These are phyloP conservation scores for Backusella westeae DNA, from an alignment of 192 early-diverging fungal species.

Conservation along the genomic window DNA sequence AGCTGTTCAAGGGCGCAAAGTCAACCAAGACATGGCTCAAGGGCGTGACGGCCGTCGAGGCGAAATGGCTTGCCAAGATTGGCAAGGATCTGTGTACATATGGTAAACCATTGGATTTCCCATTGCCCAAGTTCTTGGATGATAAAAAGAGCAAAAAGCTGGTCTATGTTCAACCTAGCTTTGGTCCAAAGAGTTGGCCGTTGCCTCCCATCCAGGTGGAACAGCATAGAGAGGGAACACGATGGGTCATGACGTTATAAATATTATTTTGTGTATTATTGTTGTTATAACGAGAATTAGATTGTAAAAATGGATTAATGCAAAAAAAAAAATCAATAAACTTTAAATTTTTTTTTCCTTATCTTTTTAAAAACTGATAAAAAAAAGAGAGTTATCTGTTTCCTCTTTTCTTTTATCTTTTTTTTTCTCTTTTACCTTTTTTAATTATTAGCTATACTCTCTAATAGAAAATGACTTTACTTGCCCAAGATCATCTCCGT, in stretches of 20 bases:
- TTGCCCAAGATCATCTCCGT: conserved; percentile 50
- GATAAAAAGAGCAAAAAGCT: conserved; percentile 53
- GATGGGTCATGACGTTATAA: conserved; percentile 45
- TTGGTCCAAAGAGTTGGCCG: conserved; percentile 71
- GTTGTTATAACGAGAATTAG: no score
- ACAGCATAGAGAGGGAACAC: conserved; percentile 57
- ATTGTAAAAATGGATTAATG: no score
- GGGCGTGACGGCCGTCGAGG: conserved; percentile 65
- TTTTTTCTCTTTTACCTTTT: not conserved
- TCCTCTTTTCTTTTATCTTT: not conserved
- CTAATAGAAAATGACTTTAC: conserved; percentile 20
- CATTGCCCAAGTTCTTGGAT: conserved; percentile 64
- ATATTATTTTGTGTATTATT: not conserved
- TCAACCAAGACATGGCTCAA: conserved; percentile 42
- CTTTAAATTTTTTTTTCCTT: not conserved
- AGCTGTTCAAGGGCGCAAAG: conserved; percentile 55
- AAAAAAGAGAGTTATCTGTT: not conserved
- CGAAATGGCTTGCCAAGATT: conserved; percentile 82
- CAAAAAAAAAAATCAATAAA: not conserved
- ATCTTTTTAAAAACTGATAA: not conserved
- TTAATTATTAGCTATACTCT: not conserved
- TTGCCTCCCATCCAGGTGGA: conserved; percentile 65
- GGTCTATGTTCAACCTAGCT: conserved; percentile 62
- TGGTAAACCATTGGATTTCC: conserved; percentile 75
- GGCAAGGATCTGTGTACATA: conserved; percentile 69